phyloP scores from a whole-genome alignment of 2,329 filamentous ascomycete species.

The Trichoderma guizhouense region DNA sequence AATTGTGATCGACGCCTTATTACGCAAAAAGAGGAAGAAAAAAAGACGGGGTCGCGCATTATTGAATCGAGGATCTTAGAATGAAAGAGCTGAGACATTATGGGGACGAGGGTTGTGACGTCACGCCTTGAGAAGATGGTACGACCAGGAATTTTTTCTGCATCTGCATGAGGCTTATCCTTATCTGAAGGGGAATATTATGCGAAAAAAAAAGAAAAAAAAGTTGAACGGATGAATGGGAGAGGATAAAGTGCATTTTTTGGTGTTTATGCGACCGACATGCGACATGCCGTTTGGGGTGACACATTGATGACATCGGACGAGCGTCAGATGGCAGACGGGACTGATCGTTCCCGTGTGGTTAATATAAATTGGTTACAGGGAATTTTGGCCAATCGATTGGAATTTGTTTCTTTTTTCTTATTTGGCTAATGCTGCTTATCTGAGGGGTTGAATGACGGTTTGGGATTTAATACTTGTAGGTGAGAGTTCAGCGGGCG shows the following conservation, averaged over 20 bases:
- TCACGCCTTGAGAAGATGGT: background rate
- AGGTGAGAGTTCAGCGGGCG: background rate
- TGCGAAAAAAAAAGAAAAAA: background rate
- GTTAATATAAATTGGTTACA: background rate
- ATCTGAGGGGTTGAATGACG: background rate
- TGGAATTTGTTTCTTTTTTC: background rate
- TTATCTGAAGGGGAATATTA: background rate
- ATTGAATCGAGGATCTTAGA: conserved; percentile 1
- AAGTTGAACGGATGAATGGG: background rate
- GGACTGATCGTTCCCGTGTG: background rate
- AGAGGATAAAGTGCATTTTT: background rate
- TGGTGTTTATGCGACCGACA: background rate
- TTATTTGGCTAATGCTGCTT: background rate
- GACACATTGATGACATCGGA: background rate
- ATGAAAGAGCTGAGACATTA: background rate
- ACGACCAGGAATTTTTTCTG: background rate
- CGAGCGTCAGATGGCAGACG: background rate
- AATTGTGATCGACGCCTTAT: background rate
- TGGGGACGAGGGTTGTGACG: background rate
- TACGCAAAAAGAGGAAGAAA: background rate
- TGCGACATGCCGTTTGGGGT: background rate
- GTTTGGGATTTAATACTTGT: background rate
- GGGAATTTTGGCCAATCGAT: background rate
- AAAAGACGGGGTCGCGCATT: background rate
- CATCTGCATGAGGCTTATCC: background rate